These are phyloP conservation scores for Salix suchowensis DNA, from an alignment of 345 rosid species.

Conservation along the genomic window DNA sequence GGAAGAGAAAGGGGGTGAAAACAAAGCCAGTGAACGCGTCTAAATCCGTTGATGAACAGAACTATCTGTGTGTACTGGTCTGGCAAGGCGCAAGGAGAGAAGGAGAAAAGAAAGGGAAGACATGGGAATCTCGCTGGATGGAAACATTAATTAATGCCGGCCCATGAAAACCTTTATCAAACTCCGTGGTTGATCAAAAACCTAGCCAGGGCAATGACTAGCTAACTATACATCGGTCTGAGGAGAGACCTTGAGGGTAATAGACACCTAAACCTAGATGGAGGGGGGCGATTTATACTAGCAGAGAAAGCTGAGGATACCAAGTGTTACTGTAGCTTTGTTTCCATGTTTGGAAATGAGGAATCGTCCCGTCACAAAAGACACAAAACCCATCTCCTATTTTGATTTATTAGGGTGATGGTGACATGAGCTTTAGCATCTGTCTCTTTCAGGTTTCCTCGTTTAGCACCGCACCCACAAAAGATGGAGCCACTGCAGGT, in stretches of 20 bases:
- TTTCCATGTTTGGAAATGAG: constrained; percentile 47
- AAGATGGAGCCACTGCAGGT: constrained; percentile 51
- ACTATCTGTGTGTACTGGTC: constrained; percentile 7
- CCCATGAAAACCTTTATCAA: background rate
- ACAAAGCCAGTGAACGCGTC: constrained; percentile 34
- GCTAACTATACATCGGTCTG: constrained; percentile 13
- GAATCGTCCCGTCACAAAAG: constrained; percentile 75
- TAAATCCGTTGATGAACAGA: constrained; percentile 39
- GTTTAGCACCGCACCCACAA: constrained; percentile 76
- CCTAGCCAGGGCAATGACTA: background rate
- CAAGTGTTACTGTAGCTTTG: constrained; percentile 43
- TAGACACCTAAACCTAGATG: constrained; percentile 28
- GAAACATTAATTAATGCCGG: background rate
- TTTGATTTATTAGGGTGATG: constrained; percentile 25
- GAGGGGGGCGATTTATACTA: constrained; percentile 59
- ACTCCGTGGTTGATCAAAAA: background rate
- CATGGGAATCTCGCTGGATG: constrained; percentile 21
- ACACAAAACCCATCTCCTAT: constrained; percentile 10
- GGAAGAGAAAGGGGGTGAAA: constrained; percentile 4
- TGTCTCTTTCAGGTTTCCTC: constrained; percentile 63
- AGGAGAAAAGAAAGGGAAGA: background rate
- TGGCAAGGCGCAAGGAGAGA: background rate
- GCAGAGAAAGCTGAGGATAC: constrained; percentile 50
- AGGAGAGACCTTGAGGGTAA: constrained; percentile 32
- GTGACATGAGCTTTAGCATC: constrained; percentile 55